phyloP scores from a whole-genome alignment of 495 filamentous ascomycete genomes.

The Penicillium verhagenii region DNA sequence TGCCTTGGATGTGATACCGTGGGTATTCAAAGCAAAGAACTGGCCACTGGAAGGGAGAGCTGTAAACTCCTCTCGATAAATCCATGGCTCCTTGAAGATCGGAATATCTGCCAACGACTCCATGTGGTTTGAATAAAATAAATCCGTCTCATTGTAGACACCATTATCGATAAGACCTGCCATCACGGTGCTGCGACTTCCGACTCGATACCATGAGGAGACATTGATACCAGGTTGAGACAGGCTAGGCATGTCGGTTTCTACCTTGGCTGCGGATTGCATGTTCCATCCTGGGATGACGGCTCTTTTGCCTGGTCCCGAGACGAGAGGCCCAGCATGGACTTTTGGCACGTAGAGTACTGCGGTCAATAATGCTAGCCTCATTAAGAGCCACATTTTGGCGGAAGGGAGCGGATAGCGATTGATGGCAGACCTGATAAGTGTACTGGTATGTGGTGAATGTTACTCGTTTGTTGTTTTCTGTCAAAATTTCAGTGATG shows the following conservation, averaged over 20 bases:
- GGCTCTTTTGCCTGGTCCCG: slow-evolving; percentile 28
- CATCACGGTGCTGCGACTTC: slow-evolving; percentile 55
- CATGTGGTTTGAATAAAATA: slow-evolving; percentile 60
- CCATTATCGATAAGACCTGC: slow-evolving; percentile 54
- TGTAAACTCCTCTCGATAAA: slow-evolving; percentile 58
- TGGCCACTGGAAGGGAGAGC: slow-evolving; percentile 36
- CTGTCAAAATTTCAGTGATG: no score
- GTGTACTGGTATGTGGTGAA: no score
- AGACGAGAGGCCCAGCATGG: slow-evolving; percentile 10
- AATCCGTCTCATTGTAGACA: slow-evolving; percentile 52
- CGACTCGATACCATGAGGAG: slow-evolving; percentile 53
- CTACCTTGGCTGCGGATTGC: slow-evolving; percentile 43
- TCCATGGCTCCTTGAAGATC: slow-evolving; percentile 56
- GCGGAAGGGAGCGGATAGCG: no score
- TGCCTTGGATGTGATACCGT: slow-evolving; percentile 60
- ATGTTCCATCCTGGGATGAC: slow-evolving; percentile 57
- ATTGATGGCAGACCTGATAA: no score
- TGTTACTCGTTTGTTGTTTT: no score
- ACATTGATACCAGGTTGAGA: slow-evolving; percentile 49
- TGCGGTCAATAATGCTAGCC: background rate
- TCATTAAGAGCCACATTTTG: slow-evolving; percentile 3
- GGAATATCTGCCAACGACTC: slow-evolving; percentile 35
- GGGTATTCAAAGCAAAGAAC: slow-evolving; percentile 53
- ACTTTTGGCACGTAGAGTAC: background rate
- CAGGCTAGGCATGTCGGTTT: slow-evolving; percentile 36